phyloP scores from a whole-genome alignment of 129 eudicot genomes.

The Ambrosia trifida region DNA sequence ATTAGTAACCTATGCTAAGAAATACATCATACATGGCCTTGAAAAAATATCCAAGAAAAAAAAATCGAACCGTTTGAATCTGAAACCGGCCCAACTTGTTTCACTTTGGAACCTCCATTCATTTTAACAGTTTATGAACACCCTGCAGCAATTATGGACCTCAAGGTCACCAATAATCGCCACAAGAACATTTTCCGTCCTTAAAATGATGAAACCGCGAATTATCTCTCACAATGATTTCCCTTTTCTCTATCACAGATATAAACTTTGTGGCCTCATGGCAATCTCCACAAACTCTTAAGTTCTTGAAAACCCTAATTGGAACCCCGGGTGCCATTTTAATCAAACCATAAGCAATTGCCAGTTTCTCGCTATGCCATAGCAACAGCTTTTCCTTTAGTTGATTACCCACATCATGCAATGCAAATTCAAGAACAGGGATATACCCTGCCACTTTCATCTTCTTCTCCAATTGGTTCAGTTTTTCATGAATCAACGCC shows the following conservation, averaged over 20 bases:
- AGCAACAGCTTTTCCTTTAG: conserved; percentile 64
- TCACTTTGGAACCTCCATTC: too few relatives aligned
- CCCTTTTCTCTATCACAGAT: conserved; percentile 67
- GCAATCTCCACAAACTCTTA: conserved; percentile 83
- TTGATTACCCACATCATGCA: conserved; percentile 69
- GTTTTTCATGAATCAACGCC: conserved; percentile 49
- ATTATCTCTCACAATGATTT: conserved; percentile 76
- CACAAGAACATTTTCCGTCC: conserved; percentile 73
- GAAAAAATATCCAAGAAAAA: too few relatives aligned
- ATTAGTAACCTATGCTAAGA: too few relatives aligned
- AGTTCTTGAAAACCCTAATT: conserved; percentile 66
- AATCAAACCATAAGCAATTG: conserved; percentile 74
- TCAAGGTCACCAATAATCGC: conserved; percentile 77
- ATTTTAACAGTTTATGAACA: too few relatives aligned
- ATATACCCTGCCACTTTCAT: conserved; percentile 71
- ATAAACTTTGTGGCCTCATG: conserved; percentile 66
- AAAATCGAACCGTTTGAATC: conserved; percentile 83
- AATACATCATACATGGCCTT: too few relatives aligned
- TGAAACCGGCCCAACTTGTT: conserved; percentile 31
- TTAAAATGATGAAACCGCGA: conserved; percentile 77
- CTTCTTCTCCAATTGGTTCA: conserved; percentile 60
- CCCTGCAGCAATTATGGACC: background rate
- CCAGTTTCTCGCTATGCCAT: conserved; percentile 87
- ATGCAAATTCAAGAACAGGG: conserved; percentile 66
- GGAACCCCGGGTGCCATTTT: conserved; percentile 48